phyloP scores from a whole-genome alignment of 148 eudicot species.

The Rhododendron mucronatum region DNA sequence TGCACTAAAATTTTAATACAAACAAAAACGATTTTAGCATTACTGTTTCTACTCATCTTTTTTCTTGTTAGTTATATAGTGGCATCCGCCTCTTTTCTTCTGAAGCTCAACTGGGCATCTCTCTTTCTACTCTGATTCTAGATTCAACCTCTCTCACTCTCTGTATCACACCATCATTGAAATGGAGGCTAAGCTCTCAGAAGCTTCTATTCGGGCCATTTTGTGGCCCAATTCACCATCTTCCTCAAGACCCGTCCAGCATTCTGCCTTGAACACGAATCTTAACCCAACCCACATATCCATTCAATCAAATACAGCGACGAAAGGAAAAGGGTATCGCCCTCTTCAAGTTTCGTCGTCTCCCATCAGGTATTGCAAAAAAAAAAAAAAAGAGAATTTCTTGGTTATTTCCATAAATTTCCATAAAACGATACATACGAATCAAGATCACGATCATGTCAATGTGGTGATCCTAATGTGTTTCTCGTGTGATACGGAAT shows the following conservation, averaged over 20 bases:
- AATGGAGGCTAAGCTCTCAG: constrained; percentile 21
- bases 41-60: no score
- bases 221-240: not conserved
- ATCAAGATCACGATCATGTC: not conserved
- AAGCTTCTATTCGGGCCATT: not conserved
- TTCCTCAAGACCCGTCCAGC: not conserved
- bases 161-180: not conserved
- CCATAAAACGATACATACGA: not conserved
- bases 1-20: no score
- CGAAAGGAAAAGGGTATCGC: constrained; percentile 11
- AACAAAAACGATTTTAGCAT: no score
- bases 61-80: no score
- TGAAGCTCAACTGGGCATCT: no score
- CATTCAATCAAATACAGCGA: not conserved
- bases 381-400: not conserved
- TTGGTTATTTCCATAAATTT: not conserved
- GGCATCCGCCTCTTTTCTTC: not conserved
- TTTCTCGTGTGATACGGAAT: not conserved
- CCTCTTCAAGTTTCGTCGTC: constrained; percentile 18
- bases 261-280: not conserved
- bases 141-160: not conserved
- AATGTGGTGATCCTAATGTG: not conserved
- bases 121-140: not conserved
- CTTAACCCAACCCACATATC: not conserved
- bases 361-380: constrained; percentile 11